phyloP scores from a whole-genome alignment of 2,329 filamentous ascomycete species.

The Sporothrix pseudoabietina region DNA sequence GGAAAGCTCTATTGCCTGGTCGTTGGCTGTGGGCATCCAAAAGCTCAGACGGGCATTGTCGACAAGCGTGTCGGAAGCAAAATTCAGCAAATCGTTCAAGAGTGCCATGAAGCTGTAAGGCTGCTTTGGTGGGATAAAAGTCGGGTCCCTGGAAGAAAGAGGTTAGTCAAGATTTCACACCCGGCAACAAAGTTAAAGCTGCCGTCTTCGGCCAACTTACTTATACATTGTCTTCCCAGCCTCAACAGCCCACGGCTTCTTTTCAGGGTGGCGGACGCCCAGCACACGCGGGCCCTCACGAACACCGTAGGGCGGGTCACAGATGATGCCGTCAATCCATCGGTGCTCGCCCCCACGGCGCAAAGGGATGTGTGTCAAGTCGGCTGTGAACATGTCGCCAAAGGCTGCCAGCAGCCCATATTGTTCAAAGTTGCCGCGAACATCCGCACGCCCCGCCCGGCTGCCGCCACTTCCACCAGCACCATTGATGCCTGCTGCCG shows the following conservation, averaged over 20 bases:
- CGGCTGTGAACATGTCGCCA: constrained; percentile 79
- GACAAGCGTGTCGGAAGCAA: constrained; percentile 75
- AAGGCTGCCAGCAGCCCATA: constrained; percentile 70
- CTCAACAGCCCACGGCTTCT: constrained; percentile 61
- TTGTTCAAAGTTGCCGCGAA: constrained; percentile 75
- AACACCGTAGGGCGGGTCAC: constrained; percentile 94
- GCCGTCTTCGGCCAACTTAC: constrained; percentile 47
- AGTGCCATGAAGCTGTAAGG: constrained; percentile 91
- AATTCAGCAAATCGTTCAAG: constrained; percentile 84
- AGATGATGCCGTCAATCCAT: constrained; percentile 86
- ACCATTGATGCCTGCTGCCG: constrained; percentile 52
- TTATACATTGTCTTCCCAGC: constrained; percentile 70
- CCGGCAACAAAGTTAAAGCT: neutral
- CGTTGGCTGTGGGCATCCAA: constrained; percentile 95
- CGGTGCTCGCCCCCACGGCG: constrained; percentile 43
- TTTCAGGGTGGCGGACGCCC: constrained; percentile 69
- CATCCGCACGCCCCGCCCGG: constrained; percentile 46
- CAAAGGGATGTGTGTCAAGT: constrained; percentile 85
- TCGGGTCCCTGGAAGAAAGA: constrained; percentile 45
- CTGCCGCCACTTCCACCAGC: constrained; percentile 33
- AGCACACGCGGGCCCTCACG: constrained; percentile 88
- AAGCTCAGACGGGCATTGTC: constrained; percentile 80
- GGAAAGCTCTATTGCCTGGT: constrained; percentile 72
- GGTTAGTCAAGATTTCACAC: neutral
- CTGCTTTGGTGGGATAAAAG: constrained; percentile 81